Percentiles rank a stretch among this genome's conserved stretches.
Evolutionary conservation across 2,329 filamentous ascomycete genomes (phyloP).

Genomic region (Trichophyton verrucosum): DNA sequence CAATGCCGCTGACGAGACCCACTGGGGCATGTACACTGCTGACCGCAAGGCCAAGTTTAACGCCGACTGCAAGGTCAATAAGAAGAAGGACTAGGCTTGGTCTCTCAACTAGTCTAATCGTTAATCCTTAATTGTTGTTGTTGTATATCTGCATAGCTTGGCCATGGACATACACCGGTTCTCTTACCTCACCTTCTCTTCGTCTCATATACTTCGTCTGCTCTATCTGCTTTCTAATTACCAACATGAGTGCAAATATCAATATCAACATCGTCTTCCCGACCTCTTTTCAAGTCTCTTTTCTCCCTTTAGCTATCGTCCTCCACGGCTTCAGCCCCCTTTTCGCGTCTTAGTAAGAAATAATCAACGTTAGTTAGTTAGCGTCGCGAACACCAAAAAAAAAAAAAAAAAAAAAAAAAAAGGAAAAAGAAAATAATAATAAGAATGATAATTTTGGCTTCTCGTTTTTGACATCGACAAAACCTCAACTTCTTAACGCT

Average conservation of each 20-base stretch:
- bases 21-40: slow-evolving; percentile 56
- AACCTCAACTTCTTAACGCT: not conserved
- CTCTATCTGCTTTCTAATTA: too few species aligned
- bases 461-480: not conserved
- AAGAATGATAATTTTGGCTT: not conserved
- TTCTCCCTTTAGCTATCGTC: not conserved
- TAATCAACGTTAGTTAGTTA: slow-evolving; percentile 3
- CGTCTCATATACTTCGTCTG: too few species aligned
- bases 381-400: not conserved
- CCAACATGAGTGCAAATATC: too few species aligned
- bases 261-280: too few species aligned
- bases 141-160: not conserved
- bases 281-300: not conserved
- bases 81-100: not conserved
- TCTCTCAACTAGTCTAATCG: not conserved
- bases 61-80: slow-evolving; percentile 31
- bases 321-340: not conserved
- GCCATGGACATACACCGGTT: too few species aligned
- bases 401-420: too few species aligned
- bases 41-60: slow-evolving; percentile 48
- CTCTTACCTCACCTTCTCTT: too few species aligned
- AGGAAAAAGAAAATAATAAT: not conserved
- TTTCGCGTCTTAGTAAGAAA: not conserved
- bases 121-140: not conserved
- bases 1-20: slow-evolving; percentile 48